Percentiles rank a stretch among this genome's conserved stretches.
phyloP scores from a whole-genome alignment of 2,329 filamentous ascomycete species.

The Fusarium sp. region DNA sequence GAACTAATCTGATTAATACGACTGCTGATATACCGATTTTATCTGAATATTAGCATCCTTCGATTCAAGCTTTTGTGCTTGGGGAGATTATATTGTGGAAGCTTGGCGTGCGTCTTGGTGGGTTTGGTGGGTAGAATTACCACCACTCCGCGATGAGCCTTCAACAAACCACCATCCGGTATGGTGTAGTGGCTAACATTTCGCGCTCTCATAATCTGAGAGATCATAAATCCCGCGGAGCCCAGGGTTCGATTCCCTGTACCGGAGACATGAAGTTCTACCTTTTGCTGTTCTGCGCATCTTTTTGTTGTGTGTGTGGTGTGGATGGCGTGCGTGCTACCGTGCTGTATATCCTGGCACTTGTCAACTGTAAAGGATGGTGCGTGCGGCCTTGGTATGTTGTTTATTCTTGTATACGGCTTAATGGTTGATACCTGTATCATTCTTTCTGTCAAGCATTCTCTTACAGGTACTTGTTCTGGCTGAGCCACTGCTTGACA shows the following conservation, averaged over 20 bases:
- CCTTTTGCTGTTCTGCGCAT: not conserved
- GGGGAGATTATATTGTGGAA: too few relatives aligned
- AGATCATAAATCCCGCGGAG: conserved; percentile 28
- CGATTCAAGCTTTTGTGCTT: too few relatives aligned
- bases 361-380: too few relatives aligned
- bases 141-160: too few relatives aligned
- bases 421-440: not conserved
- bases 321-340: not conserved
- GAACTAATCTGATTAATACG: too few relatives aligned
- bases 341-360: too few relatives aligned
- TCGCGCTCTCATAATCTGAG: conserved; percentile 44
- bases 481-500: conserved; percentile 67
- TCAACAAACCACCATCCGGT: conserved; percentile 31
- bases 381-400: too few relatives aligned
- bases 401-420: conserved; percentile 8
- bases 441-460: conserved; percentile 3
- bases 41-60: too few relatives aligned
- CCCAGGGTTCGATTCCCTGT: conserved; percentile 40
- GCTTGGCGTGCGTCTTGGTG: too few relatives aligned
- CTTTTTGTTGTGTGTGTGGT: not conserved
- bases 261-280: conserved; percentile 9
- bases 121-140: too few relatives aligned
- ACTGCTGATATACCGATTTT: too few relatives aligned
- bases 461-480: conserved; percentile 46
- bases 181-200: conserved; percentile 49